A percentile compares a stretch with the other conserved stretches of the same genome.
phyloP scores from a whole-genome alignment of 306 rosid genomes.

The Quercus suber region DNA sequence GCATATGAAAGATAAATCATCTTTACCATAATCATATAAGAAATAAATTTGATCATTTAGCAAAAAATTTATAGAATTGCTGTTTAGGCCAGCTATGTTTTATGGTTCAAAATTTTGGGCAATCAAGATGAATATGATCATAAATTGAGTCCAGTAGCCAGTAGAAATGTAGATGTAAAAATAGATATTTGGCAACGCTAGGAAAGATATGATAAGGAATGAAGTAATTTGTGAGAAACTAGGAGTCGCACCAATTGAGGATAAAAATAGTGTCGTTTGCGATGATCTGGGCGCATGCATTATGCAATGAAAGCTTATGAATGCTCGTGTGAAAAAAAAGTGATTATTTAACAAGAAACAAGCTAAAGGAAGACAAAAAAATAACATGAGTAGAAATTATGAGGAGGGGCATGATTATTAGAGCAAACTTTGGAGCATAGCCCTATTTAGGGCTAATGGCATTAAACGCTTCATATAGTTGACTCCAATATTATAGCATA shows the following conservation, averaged over 20 bases:
- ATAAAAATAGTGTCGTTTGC: not conserved
- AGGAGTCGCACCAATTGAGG: not conserved
- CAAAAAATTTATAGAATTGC: too few species aligned
- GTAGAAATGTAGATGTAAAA: not conserved
- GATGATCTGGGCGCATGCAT: too few species aligned
- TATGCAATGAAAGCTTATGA: too few species aligned
- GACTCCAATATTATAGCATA: too few species aligned
- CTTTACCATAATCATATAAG: not conserved
- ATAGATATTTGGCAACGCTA: not conserved
- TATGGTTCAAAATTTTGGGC: not conserved
- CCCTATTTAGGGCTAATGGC: too few species aligned
- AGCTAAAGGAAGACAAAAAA: too few species aligned
- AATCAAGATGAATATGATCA: not conserved
- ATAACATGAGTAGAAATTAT: too few species aligned
- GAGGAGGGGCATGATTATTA: too few species aligned
- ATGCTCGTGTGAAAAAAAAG: too few species aligned
- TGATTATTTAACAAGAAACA: too few species aligned
- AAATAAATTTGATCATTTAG: not conserved
- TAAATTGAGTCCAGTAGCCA: not conserved
- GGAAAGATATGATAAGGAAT: not conserved
- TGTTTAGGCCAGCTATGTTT: not conserved
- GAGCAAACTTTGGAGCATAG: too few species aligned
- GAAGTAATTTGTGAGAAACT: not conserved
- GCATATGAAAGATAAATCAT: slow-evolving; percentile 4
- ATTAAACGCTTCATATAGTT: too few species aligned